These are phyloP conservation scores for Yamadazyma conglobata DNA, from an alignment of 1,139 yeast species.

Conservation along the genomic window DNA sequence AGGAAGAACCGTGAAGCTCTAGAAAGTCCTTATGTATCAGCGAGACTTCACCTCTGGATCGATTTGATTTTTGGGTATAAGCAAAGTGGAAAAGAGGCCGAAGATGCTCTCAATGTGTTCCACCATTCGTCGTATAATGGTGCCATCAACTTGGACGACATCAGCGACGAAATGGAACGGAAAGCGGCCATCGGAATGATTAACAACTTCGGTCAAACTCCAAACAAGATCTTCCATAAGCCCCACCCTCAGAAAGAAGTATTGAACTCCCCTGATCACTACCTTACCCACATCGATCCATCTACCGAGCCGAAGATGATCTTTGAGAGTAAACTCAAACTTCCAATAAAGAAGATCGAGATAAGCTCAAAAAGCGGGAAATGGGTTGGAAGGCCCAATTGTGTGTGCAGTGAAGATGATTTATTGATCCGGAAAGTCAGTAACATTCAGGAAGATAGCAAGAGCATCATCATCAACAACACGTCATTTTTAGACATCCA, in stretches of 20 bases:
- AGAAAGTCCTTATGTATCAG: constrained; percentile 76
- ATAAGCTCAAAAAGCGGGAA: constrained; percentile 29
- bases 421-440: constrained; percentile 35
- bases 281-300: constrained; percentile 23
- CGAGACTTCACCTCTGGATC: constrained; percentile 75
- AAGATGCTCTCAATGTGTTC: constrained; percentile 66
- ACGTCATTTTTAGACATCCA: constrained; percentile 42
- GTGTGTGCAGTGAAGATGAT: constrained; percentile 37
- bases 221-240: constrained; percentile 59
- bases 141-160: constrained; percentile 69
- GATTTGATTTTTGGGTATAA: constrained; percentile 77
- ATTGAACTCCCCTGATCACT: constrained; percentile 32
- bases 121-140: constrained; percentile 82
- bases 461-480: constrained; percentile 42
- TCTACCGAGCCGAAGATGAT: constrained; percentile 25
- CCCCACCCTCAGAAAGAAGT: constrained; percentile 59
- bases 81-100: constrained; percentile 69
- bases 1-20: constrained; percentile 75
- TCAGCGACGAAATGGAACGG: constrained; percentile 68
- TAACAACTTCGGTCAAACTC: constrained; percentile 90
- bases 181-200: constrained; percentile 78
- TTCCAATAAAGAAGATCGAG: constrained; percentile 40
- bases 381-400: constrained; percentile 47
- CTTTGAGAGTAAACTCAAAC: constrained; percentile 33
- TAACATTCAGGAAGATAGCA: constrained; percentile 23